Base-by-base conservation (phyloP, 2,329 filamentous ascomycete genomes). In the Lasiodiplodia gonubiensis region DNA sequence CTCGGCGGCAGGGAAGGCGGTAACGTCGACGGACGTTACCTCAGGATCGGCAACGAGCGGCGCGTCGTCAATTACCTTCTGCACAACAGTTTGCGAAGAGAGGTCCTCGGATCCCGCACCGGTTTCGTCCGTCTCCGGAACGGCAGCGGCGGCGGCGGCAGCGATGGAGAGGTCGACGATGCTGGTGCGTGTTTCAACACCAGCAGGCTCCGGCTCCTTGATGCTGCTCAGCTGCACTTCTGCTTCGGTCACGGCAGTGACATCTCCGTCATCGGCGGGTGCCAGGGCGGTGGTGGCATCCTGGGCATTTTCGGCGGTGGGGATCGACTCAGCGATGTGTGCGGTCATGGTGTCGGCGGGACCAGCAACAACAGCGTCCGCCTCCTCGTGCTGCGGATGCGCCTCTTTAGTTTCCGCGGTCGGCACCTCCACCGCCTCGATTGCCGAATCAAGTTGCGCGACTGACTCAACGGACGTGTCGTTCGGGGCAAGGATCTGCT, bases 171-270 rank as follows among this genome's bases (percentile, higher is more conserved):
- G 10, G 46, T 51, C 59, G 18, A 8, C 42, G 18, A 61, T 49
- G 25, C 18, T 27, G 11, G 27, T n/a, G 27, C 21, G 42, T 18
- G 27, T 37, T 23, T 14, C 42, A 14, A 49, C 16, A 27, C 49
- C 64, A 8, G 35, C 12, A 7, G 64, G 64, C 23, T 33, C 39
- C 3, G 52, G 64, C 27, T 66, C 64, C 27, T 66, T 66, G 63
- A 65, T 55, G 18, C n/a, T 37, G 35, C 33, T 53, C 7, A 65
- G 63, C 51, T 55, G 51, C 3, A 42, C 51, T 3, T 60, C 23
- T 12, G 23, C 10, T 27, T 61, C 39, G 16, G 39, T 16, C 30
- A 7, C 25, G 25, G 6, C 3, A 10, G 25, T 25, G 4, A 27
- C 14, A 4, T 61, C 27, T 18, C 18, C 59, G 14, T 51, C 27